These are phyloP conservation scores for Pyrus bretschneideri DNA, from an alignment of 306 rosid genomes.

Conservation along the genomic window DNA sequence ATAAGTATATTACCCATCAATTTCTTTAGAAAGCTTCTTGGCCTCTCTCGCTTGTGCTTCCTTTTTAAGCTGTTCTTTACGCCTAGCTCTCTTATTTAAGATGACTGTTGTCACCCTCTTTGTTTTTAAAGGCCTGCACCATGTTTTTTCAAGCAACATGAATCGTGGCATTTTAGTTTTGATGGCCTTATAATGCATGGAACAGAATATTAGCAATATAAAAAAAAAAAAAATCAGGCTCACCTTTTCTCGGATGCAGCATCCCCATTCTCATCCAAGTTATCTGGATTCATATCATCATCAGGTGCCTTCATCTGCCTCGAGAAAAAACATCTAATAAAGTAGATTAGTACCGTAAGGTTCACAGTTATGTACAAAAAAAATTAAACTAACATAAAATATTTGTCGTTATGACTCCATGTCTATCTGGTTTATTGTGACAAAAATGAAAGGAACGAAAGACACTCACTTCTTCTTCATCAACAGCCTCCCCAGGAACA, in stretches of 20 bases:
- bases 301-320: slow-evolving; percentile 63
- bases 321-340: slow-evolving; percentile 71
- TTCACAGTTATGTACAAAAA: neutral
- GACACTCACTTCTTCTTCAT: slow-evolving; percentile 79
- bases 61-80: slow-evolving; percentile 52
- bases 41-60: slow-evolving; percentile 52
- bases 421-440: neutral
- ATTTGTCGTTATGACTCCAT: neutral
- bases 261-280: slow-evolving; percentile 41
- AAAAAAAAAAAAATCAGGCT: neutral
- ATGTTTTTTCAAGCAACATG: slow-evolving; percentile 22
- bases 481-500: slow-evolving; percentile 63
- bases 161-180: neutral
- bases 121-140: slow-evolving; percentile 42
- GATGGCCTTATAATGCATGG: neutral
- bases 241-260: slow-evolving; percentile 52
- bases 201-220: neutral
- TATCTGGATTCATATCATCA: slow-evolving; percentile 39
- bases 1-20: slow-evolving; percentile 52
- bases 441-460: slow-evolving; percentile 7
- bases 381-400: neutral
- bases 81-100: slow-evolving; percentile 68
- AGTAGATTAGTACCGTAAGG: neutral
- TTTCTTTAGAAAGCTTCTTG: slow-evolving; percentile 56
- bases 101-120: slow-evolving; percentile 68